These are phyloP conservation scores for Pholiota adiposa DNA, from an alignment of 1,284 basidiomycete genomes.

Conservation along the genomic window DNA sequence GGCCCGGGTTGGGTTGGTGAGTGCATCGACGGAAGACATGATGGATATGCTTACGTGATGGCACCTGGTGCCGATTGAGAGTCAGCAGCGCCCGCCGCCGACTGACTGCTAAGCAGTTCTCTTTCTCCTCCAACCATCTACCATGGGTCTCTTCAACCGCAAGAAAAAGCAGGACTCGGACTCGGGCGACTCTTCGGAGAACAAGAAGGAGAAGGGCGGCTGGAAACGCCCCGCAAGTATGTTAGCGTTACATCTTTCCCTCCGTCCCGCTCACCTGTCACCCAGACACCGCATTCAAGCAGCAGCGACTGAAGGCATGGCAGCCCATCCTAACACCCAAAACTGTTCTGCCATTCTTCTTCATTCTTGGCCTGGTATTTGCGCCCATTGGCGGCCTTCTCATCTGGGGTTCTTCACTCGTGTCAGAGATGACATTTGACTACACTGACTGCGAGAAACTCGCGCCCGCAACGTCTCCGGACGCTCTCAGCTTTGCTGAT, in stretches of 20 bases:
- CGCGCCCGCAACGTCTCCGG: conserved; percentile 45
- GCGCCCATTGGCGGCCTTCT: conserved; percentile 95
- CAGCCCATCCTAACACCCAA: conserved; percentile 98
- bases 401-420: conserved; percentile 83
- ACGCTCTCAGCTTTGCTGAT: conserved; percentile 43
- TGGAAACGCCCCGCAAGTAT: conserved; percentile 89
- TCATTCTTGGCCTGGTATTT: conserved; percentile 93
- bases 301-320: conserved; percentile 99
- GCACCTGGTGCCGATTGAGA: conserved; percentile 9
- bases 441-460: conserved; percentile 92
- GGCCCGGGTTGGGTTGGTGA: conserved; percentile 44
- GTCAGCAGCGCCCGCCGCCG: conserved; percentile 54
- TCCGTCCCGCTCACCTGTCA: conserved; percentile 26
- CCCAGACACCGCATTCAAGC: conserved; percentile 96
- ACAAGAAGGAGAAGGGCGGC: conserved; percentile 85
- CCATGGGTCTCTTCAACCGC: conserved; percentile 63
- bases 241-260: conserved; percentile 35
- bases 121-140: conserved; percentile 24
- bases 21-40: conserved; percentile 45
- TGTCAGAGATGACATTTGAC: conserved; percentile 94
- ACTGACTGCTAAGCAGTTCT: conserved; percentile 31
- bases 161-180: conserved; percentile 45
- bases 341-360: conserved; percentile 95
- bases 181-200: conserved; percentile 43
- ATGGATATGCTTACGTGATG: conserved; percentile 31